Conservation (phyloP, 139 green algal species). For the Gonium pectorale region DNA sequence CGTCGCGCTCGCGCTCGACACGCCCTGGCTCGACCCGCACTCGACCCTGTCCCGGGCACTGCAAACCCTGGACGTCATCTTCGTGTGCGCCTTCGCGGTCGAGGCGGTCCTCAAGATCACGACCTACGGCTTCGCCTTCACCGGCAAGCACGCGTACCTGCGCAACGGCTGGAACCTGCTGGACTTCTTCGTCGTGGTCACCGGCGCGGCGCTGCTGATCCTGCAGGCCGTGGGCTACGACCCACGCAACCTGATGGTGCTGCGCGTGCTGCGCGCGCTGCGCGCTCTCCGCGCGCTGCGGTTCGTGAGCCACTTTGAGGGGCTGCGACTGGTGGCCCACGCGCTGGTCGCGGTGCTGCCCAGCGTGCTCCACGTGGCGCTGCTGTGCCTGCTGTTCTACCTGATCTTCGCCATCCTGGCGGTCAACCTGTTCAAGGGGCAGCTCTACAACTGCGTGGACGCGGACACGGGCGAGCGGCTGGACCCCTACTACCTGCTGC, state of each 20-base stretch:
- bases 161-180: slow-evolving; percentile 79
- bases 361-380: slow-evolving; percentile 67
- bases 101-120: slow-evolving; percentile 79
- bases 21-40: slow-evolving; percentile 53
- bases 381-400: slow-evolving; percentile 78
- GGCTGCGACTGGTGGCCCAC: slow-evolving; percentile 74
- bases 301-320: slow-evolving; percentile 60
- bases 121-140: slow-evolving; percentile 70
- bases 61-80: slow-evolving; percentile 63
- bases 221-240: not conserved
- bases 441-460: slow-evolving; percentile 41
- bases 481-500: slow-evolving; percentile 61
- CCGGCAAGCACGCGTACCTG: slow-evolving; percentile 69
- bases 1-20: slow-evolving; percentile 71
- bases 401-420: slow-evolving; percentile 74
- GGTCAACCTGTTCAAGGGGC: slow-evolving; percentile 69
- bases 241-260: slow-evolving; percentile 24
- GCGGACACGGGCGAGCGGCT: slow-evolving; percentile 42
- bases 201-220: slow-evolving; percentile 42
- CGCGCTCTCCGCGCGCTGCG: slow-evolving; percentile 72
- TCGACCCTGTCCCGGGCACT: slow-evolving; percentile 45
- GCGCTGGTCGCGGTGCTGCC: slow-evolving; percentile 73
- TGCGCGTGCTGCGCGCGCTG: slow-evolving; percentile 65
- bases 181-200: slow-evolving; percentile 41
- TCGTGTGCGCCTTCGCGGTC: slow-evolving; percentile 67